A percentile compares a stretch with the other conserved stretches of the same genome.
Evolutionary conservation across 106 monocot species (phyloP).

Genomic region (Platanthera zijinensis): DNA sequence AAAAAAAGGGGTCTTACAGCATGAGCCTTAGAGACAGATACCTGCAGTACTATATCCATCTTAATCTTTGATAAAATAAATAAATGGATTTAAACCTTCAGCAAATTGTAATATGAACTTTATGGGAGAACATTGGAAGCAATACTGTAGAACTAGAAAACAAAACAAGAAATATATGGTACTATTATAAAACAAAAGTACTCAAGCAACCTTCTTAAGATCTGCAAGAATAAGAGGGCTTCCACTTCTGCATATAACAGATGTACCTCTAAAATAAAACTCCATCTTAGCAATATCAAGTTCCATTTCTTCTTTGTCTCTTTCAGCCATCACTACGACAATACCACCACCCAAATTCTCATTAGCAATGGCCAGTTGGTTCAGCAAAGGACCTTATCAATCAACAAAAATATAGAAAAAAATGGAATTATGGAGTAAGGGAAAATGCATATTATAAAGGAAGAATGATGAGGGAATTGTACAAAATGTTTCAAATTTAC

Average conservation of each 20-base stretch:
- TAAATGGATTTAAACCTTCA: not conserved
- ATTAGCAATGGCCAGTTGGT: constrained; percentile 64
- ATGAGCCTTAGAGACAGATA: constrained; percentile 66
- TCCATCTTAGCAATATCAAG: constrained; percentile 74
- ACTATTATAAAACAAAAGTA: not conserved
- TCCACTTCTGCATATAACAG: constrained; percentile 74
- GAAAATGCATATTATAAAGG: not conserved
- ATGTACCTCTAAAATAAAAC: constrained; percentile 63
- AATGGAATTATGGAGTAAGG: not conserved
- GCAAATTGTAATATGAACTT: not conserved
- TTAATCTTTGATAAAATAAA: not conserved
- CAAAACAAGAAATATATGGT: not conserved
- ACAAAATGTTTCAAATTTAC: not conserved
- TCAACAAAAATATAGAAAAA: not conserved
- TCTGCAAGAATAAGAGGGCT: constrained; percentile 68
- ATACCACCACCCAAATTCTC: constrained; percentile 58
- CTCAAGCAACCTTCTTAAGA: constrained; percentile 42
- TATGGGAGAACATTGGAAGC: not conserved
- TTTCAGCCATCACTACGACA: constrained; percentile 75
- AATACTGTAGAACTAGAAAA: not conserved
- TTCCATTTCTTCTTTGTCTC: constrained; percentile 75
- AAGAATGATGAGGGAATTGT: not conserved
- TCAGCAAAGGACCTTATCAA: constrained; percentile 51
- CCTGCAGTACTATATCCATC: constrained; percentile 20
- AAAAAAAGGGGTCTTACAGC: too few relatives aligned